Base-by-base conservation (phyloP, 2,329 filamentous ascomycete species). In the Colletotrichum sp. region DNA sequence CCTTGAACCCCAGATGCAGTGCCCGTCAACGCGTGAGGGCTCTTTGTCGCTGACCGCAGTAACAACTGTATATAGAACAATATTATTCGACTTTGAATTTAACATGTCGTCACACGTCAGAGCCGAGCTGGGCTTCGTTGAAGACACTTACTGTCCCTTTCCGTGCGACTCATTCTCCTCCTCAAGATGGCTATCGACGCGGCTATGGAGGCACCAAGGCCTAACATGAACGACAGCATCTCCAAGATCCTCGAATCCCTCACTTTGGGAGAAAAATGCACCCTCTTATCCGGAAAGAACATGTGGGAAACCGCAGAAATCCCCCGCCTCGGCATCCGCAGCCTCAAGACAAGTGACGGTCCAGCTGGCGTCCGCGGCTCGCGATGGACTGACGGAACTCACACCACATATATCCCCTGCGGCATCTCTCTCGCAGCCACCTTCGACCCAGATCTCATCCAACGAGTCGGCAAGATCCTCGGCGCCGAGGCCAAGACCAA, bases 351-450 rank as follows among this genome's bases (percentile, higher is more conserved):
- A 7, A 69, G 68, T 52, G 79, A 80, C 69, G 79, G 79, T 21
- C 79, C 79, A 1, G 77, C 73, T n/a, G 79, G 79, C 24, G 78
- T 79, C 1, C 75, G 79, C n/a, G 78, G 79, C 66, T 74, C 79
- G 5, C 71, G 68, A 30, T 80, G 76, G 71, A 76, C 60, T 12
- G 78, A 77, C 30, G 78, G 79, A 12, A 72, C 71, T 10, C 74
- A 78, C 55, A 76, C 77, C 4, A 77, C 77, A 14, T 78, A 74
- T 24, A 75, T 79, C 48, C 75, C 79, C 10, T 78, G 78, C 10
- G 78, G 78, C 24, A 79, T 79, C 32, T 78, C 77, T n/a, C 78
- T 81, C 34, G 82, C 80, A 0, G 80, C 81, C 8, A 82, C 81
- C 0, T 83, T 80, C 71, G 79, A 82, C 71, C 78, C 72, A 39